Evolutionary conservation across 495 filamentous ascomycete species (phyloP), one percentile per base, ranked within the genome.

Genomic region (Tuber magnatum): DNA sequence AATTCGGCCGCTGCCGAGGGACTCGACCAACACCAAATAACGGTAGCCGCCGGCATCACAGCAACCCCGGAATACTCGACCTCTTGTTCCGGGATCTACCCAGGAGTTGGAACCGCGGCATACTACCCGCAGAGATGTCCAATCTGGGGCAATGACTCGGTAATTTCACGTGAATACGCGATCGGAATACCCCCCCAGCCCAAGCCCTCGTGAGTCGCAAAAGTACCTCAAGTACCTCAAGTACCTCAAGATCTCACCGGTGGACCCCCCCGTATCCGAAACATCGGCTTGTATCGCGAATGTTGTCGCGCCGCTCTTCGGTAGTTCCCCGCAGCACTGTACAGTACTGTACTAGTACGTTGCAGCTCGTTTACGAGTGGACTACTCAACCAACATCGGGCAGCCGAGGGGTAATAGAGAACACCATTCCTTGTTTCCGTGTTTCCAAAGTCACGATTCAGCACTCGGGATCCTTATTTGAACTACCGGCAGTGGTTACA

Each of bases 141-240:
- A 28, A 28, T 61, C 51, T 65, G 56, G 56, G 14, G 56, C 4
- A 35, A 10, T 61, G n/a, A 32, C 24, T 56, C n/a, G 12, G 12
- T 32, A 65, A 65, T 65, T 32, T 65, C 56, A 65, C 56, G 56
- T 65, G 56, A 35, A 65, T 18, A 35, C 14, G 14, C 7, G 28
- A 32, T 65, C n/a, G 16, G 14, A 16, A 18, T 32, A 28, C 56
- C 56, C 20, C 48, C 51, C n/a, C 9, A 3, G n/a, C n/a, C 51
- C 10, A 9, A 56, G 51, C 9, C 24, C 12, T 56, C 24, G n/a
- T 1, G 24, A 56, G 51, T 14, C 51, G 51, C 51, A 24, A 14
- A 56, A 56, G 51, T 56, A 28, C 51, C 51, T 48, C 46, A 48
- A 48, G 46, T n/a, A n/a, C n/a, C n/a, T n/a, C n/a, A 56, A 56